A percentile compares a stretch with the other conserved stretches of the same genome.
These are phyloP conservation scores for Pichia californica DNA, from an alignment of 805 yeast genomes.

Conservation along the genomic window DNA sequence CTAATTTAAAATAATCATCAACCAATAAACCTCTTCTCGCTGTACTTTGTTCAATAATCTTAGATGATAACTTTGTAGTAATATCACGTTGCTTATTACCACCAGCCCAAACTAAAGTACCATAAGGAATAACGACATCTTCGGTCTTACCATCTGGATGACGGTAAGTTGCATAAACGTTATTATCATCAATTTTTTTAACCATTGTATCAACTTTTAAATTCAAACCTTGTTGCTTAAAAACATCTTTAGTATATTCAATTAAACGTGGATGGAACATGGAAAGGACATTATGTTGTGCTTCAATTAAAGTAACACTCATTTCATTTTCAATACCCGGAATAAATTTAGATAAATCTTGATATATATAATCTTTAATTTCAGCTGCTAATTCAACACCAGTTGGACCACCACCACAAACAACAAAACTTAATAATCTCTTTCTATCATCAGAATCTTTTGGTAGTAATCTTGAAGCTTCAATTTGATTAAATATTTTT, in stretches of 20 bases:
- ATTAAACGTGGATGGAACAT: slow-evolving; percentile 65
- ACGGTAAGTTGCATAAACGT: slow-evolving; percentile 65
- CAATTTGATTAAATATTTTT: slow-evolving; percentile 79
- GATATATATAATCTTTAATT: slow-evolving; percentile 87
- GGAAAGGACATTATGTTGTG: slow-evolving; percentile 79
- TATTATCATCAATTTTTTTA: slow-evolving; percentile 67
- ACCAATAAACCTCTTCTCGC: slow-evolving; percentile 89
- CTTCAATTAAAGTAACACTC: slow-evolving; percentile 82
- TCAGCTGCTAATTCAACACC: slow-evolving; percentile 98
- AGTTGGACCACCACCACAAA: slow-evolving; percentile 98
- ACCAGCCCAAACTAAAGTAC: slow-evolving; percentile 94
- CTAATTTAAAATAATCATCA: slow-evolving; percentile 72
- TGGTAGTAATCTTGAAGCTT: slow-evolving; percentile 79
- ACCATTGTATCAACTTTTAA: slow-evolving; percentile 84
- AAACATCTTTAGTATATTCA: slow-evolving; percentile 73
- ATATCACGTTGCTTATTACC: slow-evolving; percentile 89
- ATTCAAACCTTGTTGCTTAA: slow-evolving; percentile 60
- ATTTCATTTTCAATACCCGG: slow-evolving; percentile 80
- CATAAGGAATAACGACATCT: slow-evolving; percentile 66
- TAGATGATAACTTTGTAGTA: slow-evolving; percentile 55
- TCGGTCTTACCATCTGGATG: slow-evolving; percentile 60
- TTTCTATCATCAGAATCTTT: slow-evolving; percentile 67
- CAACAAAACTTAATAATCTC: slow-evolving; percentile 80
- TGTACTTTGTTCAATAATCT: slow-evolving; percentile 69
- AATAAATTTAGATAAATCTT: slow-evolving; percentile 83